A percentile compares a stretch with the other conserved stretches of the same genome.
phyloP scores from a whole-genome alignment of 345 rosid genomes.

The Aquilaria malaccensis region DNA sequence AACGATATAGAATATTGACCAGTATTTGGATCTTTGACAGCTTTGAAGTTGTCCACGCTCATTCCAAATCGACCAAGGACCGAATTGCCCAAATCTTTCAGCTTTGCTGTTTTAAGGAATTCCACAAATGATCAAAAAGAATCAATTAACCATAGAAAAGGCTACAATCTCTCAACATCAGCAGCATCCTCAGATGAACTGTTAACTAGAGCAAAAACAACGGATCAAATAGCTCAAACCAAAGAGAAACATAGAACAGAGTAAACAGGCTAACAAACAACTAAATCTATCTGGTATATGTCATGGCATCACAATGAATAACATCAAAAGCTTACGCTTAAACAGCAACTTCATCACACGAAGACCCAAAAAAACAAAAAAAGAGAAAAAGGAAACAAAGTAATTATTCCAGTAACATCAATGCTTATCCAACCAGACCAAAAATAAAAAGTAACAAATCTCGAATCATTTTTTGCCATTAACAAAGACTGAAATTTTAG shows the following conservation, averaged over 20 bases:
- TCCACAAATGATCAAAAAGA: neutral
- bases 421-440: too few relatives aligned
- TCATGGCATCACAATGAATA: too few relatives aligned
- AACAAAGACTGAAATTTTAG: too few relatives aligned
- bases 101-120: conserved; percentile 43
- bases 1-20: conserved; percentile 87
- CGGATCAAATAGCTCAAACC: neutral
- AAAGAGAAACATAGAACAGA: neutral
- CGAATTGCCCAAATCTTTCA: conserved; percentile 90
- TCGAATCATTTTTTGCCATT: too few relatives aligned
- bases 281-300: too few relatives aligned
- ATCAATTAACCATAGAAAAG: neutral
- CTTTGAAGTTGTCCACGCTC: conserved; percentile 92
- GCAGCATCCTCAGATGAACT: too few relatives aligned
- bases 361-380: too few relatives aligned
- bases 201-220: neutral
- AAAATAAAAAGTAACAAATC: too few relatives aligned
- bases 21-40: conserved; percentile 92
- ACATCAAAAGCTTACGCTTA: too few relatives aligned
- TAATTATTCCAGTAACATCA: too few relatives aligned
- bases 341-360: too few relatives aligned
- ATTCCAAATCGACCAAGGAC: conserved; percentile 82
- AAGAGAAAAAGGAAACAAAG: too few relatives aligned
- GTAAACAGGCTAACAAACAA: neutral
- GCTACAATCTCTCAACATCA: neutral